These are phyloP conservation scores for Zymoseptoria pseudotritici DNA, from an alignment of 2,329 filamentous ascomycete species.

Conservation along the genomic window DNA sequence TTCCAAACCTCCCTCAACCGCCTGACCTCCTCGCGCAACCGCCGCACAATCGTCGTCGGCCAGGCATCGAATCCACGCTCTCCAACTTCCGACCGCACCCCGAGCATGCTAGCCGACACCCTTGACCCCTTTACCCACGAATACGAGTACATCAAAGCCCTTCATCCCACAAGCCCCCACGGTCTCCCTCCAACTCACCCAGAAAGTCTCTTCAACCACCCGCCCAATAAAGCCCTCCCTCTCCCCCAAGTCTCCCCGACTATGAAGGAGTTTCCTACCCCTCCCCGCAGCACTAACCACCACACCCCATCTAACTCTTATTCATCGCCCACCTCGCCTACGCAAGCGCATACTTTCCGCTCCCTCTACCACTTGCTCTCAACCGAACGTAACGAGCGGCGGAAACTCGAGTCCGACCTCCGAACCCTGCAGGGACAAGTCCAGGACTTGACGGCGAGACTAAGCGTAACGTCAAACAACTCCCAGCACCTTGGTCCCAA, in stretches of 20 bases:
- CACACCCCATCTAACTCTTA: neutral
- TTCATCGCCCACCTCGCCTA: neutral
- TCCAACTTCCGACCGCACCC: constrained; percentile 20
- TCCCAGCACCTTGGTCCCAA: constrained; percentile 16
- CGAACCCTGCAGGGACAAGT: constrained; percentile 24
- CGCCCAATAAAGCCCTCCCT: neutral
- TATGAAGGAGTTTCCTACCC: neutral
- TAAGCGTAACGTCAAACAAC: constrained; percentile 14
- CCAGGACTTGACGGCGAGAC: constrained; percentile 25
- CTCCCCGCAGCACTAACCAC: neutral
- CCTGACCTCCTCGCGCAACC: constrained; percentile 26
- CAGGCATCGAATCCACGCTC: constrained; percentile 9
- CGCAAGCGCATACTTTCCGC: constrained; percentile 24
- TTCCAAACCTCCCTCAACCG: constrained; percentile 29
- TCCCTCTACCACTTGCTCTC: constrained; percentile 33
- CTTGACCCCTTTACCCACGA: constrained; percentile 17
- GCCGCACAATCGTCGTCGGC: constrained; percentile 25
- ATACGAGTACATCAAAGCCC: constrained; percentile 16
- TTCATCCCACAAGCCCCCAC: constrained; percentile 16
- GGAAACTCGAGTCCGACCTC: constrained; percentile 29
- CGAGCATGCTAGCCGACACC: constrained; percentile 30
- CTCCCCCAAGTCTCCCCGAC: neutral
- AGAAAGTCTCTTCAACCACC: constrained; percentile 3
- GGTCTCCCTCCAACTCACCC: constrained; percentile 2
- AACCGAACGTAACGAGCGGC: constrained; percentile 30